These are phyloP conservation scores for Tilletia setariae DNA, from an alignment of 1,284 basidiomycete genomes.

Conservation along the genomic window DNA sequence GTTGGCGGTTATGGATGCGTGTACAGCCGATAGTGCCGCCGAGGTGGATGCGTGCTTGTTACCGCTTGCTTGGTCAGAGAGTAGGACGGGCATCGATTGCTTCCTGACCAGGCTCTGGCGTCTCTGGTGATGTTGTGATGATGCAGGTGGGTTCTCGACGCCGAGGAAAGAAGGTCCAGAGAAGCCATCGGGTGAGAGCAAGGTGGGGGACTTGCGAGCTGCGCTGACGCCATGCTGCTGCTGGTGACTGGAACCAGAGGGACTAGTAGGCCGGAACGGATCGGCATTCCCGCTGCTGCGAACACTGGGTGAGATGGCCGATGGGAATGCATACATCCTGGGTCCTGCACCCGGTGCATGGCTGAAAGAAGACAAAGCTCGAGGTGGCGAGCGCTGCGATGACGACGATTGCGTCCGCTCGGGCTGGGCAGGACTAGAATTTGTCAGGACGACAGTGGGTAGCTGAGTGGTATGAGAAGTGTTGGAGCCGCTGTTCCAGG, in stretches of 20 bases:
- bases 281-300: too few relatives aligned
- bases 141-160: too few relatives aligned
- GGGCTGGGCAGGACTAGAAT: background rate
- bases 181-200: background rate
- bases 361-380: background rate
- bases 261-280: too few relatives aligned
- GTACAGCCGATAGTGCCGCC: constrained; percentile 27
- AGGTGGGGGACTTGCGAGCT: background rate
- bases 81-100: background rate
- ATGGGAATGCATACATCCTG: too few relatives aligned
- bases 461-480: background rate
- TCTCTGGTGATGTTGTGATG: background rate
- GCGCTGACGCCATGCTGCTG: too few relatives aligned
- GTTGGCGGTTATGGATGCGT: constrained; percentile 24
- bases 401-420: background rate
- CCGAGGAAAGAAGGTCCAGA: too few relatives aligned
- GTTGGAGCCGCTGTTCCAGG: background rate
- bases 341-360: constrained; percentile 13
- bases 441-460: constrained; percentile 5
- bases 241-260: too few relatives aligned
- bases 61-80: background rate
- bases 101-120: background rate
- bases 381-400: background rate
- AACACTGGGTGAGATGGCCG: too few relatives aligned
- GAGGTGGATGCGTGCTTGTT: constrained; percentile 9